These are phyloP conservation scores for Saccharomyces paradoxus DNA, from an alignment of 805 yeast genomes.

Conservation along the genomic window DNA sequence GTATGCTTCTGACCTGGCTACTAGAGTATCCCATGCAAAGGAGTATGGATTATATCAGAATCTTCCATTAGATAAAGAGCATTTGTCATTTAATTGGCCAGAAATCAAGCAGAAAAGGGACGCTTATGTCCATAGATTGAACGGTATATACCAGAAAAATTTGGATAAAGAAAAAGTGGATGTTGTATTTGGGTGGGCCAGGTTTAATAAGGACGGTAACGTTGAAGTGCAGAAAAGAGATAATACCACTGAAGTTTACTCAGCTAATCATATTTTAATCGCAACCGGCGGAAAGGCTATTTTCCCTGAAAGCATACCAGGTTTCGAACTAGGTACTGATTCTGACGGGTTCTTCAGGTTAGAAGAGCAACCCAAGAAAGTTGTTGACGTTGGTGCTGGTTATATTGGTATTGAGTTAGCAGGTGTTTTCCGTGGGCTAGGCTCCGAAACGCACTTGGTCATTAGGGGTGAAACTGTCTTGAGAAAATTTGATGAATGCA, in stretches of 20 bases:
- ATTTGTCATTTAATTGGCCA: conserved; percentile 71
- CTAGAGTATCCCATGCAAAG: conserved; percentile 60
- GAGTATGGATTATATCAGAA: conserved; percentile 74
- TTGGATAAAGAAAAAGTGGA: conserved; percentile 85
- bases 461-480: conserved; percentile 88
- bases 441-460: conserved; percentile 76
- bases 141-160: conserved; percentile 89
- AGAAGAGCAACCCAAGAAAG: conserved; percentile 77
- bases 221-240: conserved; percentile 73
- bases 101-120: conserved; percentile 80
- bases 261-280: conserved; percentile 76
- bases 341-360: conserved; percentile 89
- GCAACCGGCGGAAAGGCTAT: conserved; percentile 92
- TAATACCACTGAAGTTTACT: conserved; percentile 47
- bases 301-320: conserved; percentile 59
- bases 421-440: conserved; percentile 86
- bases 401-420: conserved; percentile 94
- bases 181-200: conserved; percentile 77
- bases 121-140: conserved; percentile 78
- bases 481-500: conserved; percentile 76
- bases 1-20: conserved; percentile 90
- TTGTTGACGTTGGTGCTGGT: conserved; percentile 96
- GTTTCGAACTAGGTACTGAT: conserved; percentile 73
- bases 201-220: conserved; percentile 58
- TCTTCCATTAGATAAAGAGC: conserved; percentile 40